A percentile compares a stretch with the other conserved stretches of the same genome.
These are phyloP conservation scores for Camellia lanceoleosa DNA, from an alignment of 148 eudicot species.

Conservation along the genomic window DNA sequence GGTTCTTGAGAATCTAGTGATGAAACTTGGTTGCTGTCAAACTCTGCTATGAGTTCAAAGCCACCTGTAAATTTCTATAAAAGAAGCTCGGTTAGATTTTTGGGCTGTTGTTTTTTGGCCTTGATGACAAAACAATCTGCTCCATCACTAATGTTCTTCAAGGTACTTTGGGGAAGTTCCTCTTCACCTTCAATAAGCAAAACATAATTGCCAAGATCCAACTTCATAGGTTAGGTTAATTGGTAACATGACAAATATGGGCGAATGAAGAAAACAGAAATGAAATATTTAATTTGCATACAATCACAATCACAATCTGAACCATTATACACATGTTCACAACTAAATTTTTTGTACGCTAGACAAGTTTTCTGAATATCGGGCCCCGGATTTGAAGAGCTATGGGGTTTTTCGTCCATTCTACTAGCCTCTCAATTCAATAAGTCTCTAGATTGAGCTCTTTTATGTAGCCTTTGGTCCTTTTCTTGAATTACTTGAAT, in stretches of 20 bases:
- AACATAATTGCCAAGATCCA: background rate
- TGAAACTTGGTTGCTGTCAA: background rate
- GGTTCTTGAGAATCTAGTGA: background rate
- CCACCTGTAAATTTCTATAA: background rate
- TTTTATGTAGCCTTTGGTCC: background rate
- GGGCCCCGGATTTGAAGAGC: background rate
- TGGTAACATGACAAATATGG: background rate
- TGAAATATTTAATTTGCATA: conserved; percentile 15
- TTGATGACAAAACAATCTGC: background rate
- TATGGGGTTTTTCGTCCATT: conserved; percentile 21
- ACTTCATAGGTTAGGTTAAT: background rate
- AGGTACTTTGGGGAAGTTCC: background rate
- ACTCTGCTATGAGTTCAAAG: background rate
- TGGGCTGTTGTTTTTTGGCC: background rate
- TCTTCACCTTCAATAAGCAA: conserved; percentile 9
- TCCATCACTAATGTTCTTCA: background rate
- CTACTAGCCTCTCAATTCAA: conserved; percentile 23
- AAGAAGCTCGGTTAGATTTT: background rate
- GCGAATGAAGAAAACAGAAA: background rate
- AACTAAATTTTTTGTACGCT: background rate
- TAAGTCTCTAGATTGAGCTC: conserved; percentile 20
- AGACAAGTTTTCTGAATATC: conserved; percentile 8
- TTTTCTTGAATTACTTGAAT: background rate
- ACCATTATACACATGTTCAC: conserved; percentile 13
- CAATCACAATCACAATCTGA: conserved; percentile 16